These are phyloP conservation scores for Sporothrix brunneoviolacea DNA, from an alignment of 2,329 filamentous ascomycete species.

Conservation along the genomic window DNA sequence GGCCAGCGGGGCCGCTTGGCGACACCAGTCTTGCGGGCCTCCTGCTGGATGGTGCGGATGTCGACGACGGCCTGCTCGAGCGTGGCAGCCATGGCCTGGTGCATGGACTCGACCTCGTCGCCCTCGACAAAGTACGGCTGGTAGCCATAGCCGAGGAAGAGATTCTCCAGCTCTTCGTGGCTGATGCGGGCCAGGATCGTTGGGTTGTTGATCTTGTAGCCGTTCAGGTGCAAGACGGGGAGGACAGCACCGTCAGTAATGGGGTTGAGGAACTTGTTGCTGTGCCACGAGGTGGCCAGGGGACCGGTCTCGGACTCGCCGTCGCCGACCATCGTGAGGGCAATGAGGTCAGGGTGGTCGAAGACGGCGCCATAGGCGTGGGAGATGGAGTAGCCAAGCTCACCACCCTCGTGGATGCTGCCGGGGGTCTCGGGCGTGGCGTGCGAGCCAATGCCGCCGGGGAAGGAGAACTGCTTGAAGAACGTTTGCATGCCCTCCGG, in stretches of 20 bases:
- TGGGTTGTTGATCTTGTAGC: slow-evolving; percentile 81
- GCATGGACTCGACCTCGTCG: slow-evolving; percentile 65
- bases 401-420: slow-evolving; percentile 70
- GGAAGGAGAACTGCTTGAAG: slow-evolving; percentile 80
- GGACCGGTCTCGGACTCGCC: slow-evolving; percentile 78
- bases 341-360: slow-evolving; percentile 67
- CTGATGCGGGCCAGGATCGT: slow-evolving; percentile 67
- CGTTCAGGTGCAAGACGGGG: slow-evolving; percentile 71
- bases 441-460: slow-evolving; percentile 70
- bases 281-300: slow-evolving; percentile 73
- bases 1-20: slow-evolving; percentile 68
- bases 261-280: slow-evolving; percentile 75
- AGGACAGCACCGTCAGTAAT: slow-evolving; percentile 71
- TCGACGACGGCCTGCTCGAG: slow-evolving; percentile 65
- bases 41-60: slow-evolving; percentile 62
- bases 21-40: slow-evolving; percentile 63
- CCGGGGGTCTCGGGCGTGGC: slow-evolving; percentile 74
- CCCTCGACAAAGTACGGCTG: slow-evolving; percentile 76
- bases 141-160: slow-evolving; percentile 72
- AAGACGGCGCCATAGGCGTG: slow-evolving; percentile 74
- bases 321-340: slow-evolving; percentile 72
- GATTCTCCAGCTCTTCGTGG: slow-evolving; percentile 62
- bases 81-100: slow-evolving; percentile 74
- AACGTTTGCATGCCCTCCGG: slow-evolving; percentile 63
- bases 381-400: slow-evolving; percentile 74